phyloP scores from a whole-genome alignment of 441 rosid genomes.

The Adansonia gregorii region DNA sequence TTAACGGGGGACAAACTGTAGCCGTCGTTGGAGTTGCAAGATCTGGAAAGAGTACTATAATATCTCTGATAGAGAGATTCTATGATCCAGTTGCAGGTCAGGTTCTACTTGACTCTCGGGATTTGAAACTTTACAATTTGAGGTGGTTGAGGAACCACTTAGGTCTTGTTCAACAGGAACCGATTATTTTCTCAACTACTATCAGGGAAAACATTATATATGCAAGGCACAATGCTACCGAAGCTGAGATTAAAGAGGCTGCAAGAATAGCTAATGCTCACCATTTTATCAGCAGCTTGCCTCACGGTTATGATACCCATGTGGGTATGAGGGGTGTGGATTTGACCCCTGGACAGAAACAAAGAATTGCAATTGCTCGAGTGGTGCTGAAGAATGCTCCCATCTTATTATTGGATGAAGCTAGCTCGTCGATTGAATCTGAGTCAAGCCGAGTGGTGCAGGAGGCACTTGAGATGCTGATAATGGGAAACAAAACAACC shows the following conservation, averaged over 20 bases:
- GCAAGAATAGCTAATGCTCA: conserved; percentile 99
- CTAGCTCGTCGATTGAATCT: conserved; percentile 90
- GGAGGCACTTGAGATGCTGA: conserved; percentile 91
- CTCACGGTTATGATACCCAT: conserved; percentile 96
- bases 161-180: conserved; percentile 96
- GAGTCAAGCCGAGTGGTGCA: conserved; percentile 97
- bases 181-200: conserved; percentile 92
- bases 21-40: conserved; percentile 98
- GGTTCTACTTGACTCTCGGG: conserved; percentile 85
- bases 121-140: conserved; percentile 81
- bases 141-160: conserved; percentile 94
- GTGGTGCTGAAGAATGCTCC: conserved; percentile 97
- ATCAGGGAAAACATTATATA: conserved; percentile 90
- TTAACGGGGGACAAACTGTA: conserved; percentile 89
- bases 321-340: conserved; percentile 97
- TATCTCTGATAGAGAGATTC: conserved; percentile 91
- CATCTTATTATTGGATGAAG: conserved; percentile 87
- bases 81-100: conserved; percentile 99
- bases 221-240: conserved; percentile 96
- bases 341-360: conserved; percentile 95
- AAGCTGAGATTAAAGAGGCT: conserved; percentile 97
- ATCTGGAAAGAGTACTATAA: conserved; percentile 97
- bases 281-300: conserved; percentile 96
- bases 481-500: conserved; percentile 97
- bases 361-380: conserved; percentile 90